phyloP scores from a whole-genome alignment of 192 early-diverging fungal genomes.

The Mortierella hygrophila region DNA sequence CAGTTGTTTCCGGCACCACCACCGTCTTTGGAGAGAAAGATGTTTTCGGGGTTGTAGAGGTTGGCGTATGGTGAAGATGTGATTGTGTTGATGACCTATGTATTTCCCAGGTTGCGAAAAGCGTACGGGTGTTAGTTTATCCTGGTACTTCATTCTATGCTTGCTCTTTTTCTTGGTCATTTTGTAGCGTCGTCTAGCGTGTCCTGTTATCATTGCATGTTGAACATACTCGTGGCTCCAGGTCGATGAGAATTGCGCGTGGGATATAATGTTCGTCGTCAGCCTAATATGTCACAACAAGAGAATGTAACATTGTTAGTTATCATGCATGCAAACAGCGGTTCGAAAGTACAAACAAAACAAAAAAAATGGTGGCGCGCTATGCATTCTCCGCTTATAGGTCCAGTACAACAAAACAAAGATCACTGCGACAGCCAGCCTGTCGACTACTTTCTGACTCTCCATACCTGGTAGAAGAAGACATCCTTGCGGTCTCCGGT shows the following conservation, averaged over 20 bases:
- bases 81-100: conserved; percentile 92
- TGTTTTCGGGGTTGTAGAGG: conserved; percentile 98
- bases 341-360: background rate
- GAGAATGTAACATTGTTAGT: background rate
- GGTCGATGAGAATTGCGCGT: conserved; percentile 89
- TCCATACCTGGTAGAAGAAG: conserved; percentile 93
- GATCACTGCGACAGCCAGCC: too few species aligned
- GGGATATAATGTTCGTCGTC: conserved; percentile 99
- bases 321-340: background rate
- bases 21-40: conserved; percentile 91
- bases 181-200: background rate
- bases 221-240: conserved; percentile 88
- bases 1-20: conserved; percentile 99
- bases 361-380: background rate
- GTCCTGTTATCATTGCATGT: background rate
- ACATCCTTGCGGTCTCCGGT: conserved; percentile 96
- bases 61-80: conserved; percentile 88
- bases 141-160: too few species aligned
- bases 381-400: background rate
- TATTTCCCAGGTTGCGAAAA: background rate
- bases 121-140: background rate
- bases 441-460: background rate
- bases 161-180: background rate
- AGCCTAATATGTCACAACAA: conserved; percentile 68
- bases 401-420: too few species aligned